Conservation (phyloP, 257 asterid genomes). For the Oldenlandia corymbosa region DNA sequence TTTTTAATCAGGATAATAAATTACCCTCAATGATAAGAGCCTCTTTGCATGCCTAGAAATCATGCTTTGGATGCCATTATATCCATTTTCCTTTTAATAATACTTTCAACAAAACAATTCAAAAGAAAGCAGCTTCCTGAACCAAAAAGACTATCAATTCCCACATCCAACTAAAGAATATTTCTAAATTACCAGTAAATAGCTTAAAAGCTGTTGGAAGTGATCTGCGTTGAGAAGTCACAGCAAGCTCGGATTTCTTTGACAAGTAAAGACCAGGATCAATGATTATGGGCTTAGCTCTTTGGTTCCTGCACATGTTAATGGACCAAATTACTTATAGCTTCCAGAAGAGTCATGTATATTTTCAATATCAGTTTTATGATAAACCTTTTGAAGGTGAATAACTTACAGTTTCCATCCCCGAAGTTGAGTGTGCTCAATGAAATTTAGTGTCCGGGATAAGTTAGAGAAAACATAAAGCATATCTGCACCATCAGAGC, state of each 20-base stretch:
- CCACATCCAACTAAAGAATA: neutral
- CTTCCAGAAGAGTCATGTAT: neutral
- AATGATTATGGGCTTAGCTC: conserved; percentile 85
- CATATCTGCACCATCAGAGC: conserved; percentile 61
- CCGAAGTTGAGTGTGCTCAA: conserved; percentile 75
- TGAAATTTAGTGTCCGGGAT: conserved; percentile 79
- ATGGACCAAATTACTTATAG: neutral
- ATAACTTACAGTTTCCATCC: conserved; percentile 94
- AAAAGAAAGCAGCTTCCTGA: neutral
- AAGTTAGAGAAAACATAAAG: conserved; percentile 75
- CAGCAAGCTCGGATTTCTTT: conserved; percentile 77
- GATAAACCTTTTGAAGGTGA: neutral
- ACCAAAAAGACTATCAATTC: neutral
- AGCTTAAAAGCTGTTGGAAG: conserved; percentile 79
- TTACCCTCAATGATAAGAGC: neutral
- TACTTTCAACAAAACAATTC: neutral
- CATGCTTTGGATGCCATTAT: neutral
- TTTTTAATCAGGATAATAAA: neutral
- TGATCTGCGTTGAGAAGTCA: conserved; percentile 90
- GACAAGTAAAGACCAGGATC: conserved; percentile 96
- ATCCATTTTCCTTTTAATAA: neutral
- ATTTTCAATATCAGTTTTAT: neutral
- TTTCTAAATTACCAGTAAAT: conserved; percentile 63
- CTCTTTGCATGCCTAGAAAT: neutral
- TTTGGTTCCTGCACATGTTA: conserved; percentile 64